A percentile compares a stretch with the other conserved stretches of the same genome.
phyloP scores from a whole-genome alignment of 73 alveolate species.

The Symbiodinium pilosum region DNA sequence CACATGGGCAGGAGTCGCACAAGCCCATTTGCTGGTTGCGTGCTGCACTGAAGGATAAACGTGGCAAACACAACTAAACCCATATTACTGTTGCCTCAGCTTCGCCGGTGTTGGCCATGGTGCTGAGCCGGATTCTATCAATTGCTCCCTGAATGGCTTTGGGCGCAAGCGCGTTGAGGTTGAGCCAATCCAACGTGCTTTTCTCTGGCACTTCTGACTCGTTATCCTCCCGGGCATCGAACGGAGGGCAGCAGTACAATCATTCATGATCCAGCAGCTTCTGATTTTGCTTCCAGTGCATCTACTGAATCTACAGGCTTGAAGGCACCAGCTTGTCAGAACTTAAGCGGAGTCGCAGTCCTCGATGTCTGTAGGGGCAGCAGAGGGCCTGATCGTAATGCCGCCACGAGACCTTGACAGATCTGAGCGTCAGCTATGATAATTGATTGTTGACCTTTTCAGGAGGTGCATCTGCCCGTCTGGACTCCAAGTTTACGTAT shows the following conservation, averaged over 20 bases:
- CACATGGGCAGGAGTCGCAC: neutral
- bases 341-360: neutral
- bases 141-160: constrained; percentile 93
- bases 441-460: no score
- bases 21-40: neutral
- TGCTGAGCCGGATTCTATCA: constrained; percentile 72
- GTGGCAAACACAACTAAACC: neutral
- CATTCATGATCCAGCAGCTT: neutral
- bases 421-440: neutral
- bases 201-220: constrained; percentile 80
- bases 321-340: no score
- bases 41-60: neutral
- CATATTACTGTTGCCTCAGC: neutral
- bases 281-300: neutral
- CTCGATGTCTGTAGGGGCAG: constrained; percentile 89
- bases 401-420: constrained; percentile 82
- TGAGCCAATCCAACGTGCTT: constrained; percentile 87
- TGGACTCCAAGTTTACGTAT: no score
- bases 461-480: no score
- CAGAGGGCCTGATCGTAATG: constrained; percentile 39
- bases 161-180: constrained; percentile 79
- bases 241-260: no score
- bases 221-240: constrained; percentile 20
- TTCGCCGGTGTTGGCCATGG: constrained; percentile 28
- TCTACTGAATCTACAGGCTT: no score